Base-by-base conservation (phyloP, 2,329 filamentous ascomycete species). In the Cryphonectria japonica region DNA sequence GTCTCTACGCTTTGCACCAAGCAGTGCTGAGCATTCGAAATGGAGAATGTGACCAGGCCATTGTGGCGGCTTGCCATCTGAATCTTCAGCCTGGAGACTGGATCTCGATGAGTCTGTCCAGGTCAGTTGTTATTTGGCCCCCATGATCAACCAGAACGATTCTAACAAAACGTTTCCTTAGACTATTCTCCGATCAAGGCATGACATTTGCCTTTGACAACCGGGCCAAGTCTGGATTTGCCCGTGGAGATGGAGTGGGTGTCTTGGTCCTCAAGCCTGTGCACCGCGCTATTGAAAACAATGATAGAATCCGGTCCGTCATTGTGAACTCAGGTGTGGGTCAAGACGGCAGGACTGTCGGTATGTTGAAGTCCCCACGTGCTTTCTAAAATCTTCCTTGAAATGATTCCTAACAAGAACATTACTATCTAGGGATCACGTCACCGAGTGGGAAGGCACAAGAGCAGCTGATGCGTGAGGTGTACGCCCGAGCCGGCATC, bases 281-380 rank as follows among this genome's bases (percentile, higher is more conserved):
- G 0, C 76, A 78, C 11, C 77, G 80, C 54, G 82, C 82, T 9
- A 50, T 82, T 1, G 71, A 75, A 3, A 78, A 81, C 43, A 77
- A 79, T 13, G 81, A 76, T 50, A 73, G 72, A 5, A 67, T 76
- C 1, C 74, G 70, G 8, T 71, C 75, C 1, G 71, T 77, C 4
- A 80, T 84, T 8, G 75, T 76, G 6, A 78, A 75, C 3, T 79
- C 78, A 37, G 81, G 79, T 16, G 77, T 80, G 8, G 82, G 81
- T 67, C 79, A 82, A 59, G 80, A 83, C 69, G 82, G 82, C 37
- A 75, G 75, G 19, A 83, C 79, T 0, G 75, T 77, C 14, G 80
- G 80, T 16, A 67, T 37, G 69, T 67, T 8, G 34, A 39, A 37
- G 3, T 29, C 14, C 4, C n/a, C 8, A 4, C 26, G 11, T 11